Evolutionary conservation across 441 rosid genomes (phyloP), one percentile per base, ranked within the genome.

Genomic region (Macaranga tanarius): DNA sequence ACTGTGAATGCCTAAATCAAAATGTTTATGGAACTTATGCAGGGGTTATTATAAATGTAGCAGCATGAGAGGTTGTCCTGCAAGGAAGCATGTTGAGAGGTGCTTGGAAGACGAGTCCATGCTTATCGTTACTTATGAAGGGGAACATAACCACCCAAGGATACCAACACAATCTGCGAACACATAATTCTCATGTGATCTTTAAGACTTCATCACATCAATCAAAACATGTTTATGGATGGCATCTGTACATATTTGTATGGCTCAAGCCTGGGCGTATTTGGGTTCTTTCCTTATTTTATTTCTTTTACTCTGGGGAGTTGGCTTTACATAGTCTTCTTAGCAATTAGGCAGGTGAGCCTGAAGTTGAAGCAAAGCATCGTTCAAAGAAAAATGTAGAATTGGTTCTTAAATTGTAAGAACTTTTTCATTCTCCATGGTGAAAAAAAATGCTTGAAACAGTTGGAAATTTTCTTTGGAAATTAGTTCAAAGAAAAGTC

Each of bases 41-140:
- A 95, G 99, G 86, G 99, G 97, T 77, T 95, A 95, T 69, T 95
- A 95, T 82, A 95, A 95, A 76, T 95, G 99, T 79, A 95, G 99
- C 85, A 92, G 97, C 86, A 88, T 89, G 87, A 90, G 99, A 85
- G 99, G 97, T 25, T 95, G 99, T 79, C 99, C 97, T 42, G 97
- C 99, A 22, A 92, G 99, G 91, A 94, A 94, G 83, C 99, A 94
- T 57, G 99, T 94, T 42, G 99, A 95, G 84, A 90, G 99, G 82
- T 86, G 92, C 86, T 66, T 95, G 80, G 97, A 91, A 77, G 97
- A 95, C 51, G 88, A 98, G 10, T 79, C 90, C 11, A 91, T 95
- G 99, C 99, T 95, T 52, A 84, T 83, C 59, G 97, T 95, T 11
- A 95, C 99, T 38, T 95, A 95, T 45, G 99, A 95, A 87, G 95